These are phyloP conservation scores for Populus nigra DNA, from an alignment of 345 rosid genomes.

Conservation along the genomic window DNA sequence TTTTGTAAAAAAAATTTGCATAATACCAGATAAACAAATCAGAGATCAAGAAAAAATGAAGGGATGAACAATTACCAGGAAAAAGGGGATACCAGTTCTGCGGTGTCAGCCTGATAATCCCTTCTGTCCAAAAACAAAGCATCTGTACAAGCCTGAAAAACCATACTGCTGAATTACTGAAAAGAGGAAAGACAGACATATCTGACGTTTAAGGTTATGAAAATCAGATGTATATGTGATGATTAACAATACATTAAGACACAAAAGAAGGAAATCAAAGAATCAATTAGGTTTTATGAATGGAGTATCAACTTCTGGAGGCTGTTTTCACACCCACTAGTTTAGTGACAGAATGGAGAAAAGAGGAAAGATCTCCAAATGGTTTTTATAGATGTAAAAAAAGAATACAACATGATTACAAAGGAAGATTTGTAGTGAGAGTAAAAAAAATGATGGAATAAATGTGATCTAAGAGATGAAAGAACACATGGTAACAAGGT, in stretches of 20 bases:
- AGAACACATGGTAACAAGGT: no score
- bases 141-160: constrained; percentile 51
- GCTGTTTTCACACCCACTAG: no score
- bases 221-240: no score
- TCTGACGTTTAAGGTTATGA: not conserved
- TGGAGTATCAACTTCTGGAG: no score
- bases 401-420: no score
- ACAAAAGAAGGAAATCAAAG: not conserved
- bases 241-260: not conserved
- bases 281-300: no score
- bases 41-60: constrained; percentile 24
- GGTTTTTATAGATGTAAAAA: no score
- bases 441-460: no score
- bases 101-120: constrained; percentile 40
- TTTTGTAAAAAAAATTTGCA: not conserved
- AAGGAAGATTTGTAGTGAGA: no score
- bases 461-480: no score
- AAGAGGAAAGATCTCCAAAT: no score
- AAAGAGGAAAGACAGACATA: not conserved
- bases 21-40: not conserved
- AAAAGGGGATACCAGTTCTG: constrained; percentile 80
- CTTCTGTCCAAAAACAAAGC: constrained; percentile 39
- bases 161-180: constrained; percentile 16
- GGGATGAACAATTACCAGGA: constrained; percentile 66
- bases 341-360: no score